A percentile compares a stretch with the other conserved stretches of the same genome.
Conservation (phyloP, 306 rosid genomes). For the Luffa acutangula region DNA sequence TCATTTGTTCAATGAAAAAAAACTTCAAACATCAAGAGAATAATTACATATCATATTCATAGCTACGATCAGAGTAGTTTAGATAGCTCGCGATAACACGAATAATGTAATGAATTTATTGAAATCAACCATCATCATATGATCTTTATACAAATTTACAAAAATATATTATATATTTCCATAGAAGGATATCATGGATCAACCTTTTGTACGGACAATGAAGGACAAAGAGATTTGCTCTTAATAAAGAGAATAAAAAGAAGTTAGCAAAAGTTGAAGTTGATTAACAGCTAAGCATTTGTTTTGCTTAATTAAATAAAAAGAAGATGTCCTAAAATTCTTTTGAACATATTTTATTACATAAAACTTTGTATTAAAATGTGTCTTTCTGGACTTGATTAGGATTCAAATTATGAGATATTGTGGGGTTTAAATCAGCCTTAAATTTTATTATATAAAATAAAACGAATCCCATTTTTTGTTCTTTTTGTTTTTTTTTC, state of each 20-base stretch:
- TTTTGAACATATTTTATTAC: neutral
- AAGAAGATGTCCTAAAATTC: slow-evolving; percentile 19
- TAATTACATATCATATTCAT: too few species aligned
- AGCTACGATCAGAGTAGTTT: neutral
- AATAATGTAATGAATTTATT: neutral
- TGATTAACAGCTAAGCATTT: slow-evolving; percentile 47
- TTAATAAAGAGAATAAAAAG: neutral
- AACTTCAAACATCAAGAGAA: too few species aligned
- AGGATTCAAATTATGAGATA: slow-evolving; percentile 34
- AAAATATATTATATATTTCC: neutral
- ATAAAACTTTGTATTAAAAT: slow-evolving; percentile 1
- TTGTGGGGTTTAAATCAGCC: neutral
- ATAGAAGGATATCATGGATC: neutral
- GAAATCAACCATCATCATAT: neutral
- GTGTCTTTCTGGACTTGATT: slow-evolving; percentile 43
- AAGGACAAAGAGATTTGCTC: neutral
- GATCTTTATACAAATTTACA: neutral
- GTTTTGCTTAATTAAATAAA: slow-evolving; percentile 13
- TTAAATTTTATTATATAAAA: neutral
- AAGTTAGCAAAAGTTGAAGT: slow-evolving; percentile 1
- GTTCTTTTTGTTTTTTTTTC: neutral
- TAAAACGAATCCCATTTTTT: neutral
- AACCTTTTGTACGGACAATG: neutral
- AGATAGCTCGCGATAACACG: neutral
- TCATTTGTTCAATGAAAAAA: too few species aligned